Evolutionary conservation across 345 rosid genomes (phyloP).

Genomic region (Trapa bicornis): DNA sequence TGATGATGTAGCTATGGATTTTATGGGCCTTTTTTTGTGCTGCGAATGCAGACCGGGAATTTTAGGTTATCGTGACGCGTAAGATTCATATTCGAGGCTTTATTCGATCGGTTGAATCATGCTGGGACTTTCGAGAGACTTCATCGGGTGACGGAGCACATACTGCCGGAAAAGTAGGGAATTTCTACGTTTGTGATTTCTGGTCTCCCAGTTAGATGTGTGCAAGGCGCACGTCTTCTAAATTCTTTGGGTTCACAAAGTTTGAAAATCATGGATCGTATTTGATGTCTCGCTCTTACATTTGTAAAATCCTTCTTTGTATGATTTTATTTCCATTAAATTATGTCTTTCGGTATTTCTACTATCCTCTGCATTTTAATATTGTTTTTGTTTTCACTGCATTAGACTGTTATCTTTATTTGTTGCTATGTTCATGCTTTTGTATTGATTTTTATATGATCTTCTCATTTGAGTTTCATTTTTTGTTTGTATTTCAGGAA

Average conservation of each 20-base stretch:
- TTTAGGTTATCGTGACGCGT: not conserved
- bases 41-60: not conserved
- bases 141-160: not conserved
- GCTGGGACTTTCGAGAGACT: not conserved
- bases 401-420: not conserved
- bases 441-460: not conserved
- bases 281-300: not conserved
- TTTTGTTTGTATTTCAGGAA: not conserved
- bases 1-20: not conserved
- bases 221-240: not conserved
- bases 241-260: too few species aligned
- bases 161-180: not conserved
- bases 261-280: not conserved
- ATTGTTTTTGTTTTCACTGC: not conserved
- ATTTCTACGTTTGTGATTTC: not conserved
- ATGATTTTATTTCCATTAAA: not conserved
- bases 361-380: not conserved
- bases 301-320: not conserved
- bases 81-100: not conserved
- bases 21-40: not conserved
- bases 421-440: not conserved
- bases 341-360: not conserved
- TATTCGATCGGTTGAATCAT: not conserved
- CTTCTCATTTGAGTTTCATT: not conserved
- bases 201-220: not conserved